Percentiles rank a stretch among this genome's conserved stretches.
These are phyloP conservation scores for Stephania japonica DNA, from an alignment of 164 flowering plant species.

Conservation along the genomic window DNA sequence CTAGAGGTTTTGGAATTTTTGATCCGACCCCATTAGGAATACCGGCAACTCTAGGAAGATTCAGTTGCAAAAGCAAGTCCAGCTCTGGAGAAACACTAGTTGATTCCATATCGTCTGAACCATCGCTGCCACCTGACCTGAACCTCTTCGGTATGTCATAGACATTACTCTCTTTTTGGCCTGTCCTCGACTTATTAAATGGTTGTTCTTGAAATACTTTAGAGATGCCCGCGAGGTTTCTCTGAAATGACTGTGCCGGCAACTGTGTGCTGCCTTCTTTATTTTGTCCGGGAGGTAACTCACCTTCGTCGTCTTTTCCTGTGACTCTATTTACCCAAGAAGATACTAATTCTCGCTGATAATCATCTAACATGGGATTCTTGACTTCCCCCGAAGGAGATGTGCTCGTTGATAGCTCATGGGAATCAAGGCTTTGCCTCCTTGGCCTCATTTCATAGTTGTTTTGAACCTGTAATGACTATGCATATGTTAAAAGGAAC, in stretches of 20 bases:
- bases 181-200: constrained; percentile 29
- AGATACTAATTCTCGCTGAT: constrained; percentile 49
- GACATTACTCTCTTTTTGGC: constrained; percentile 39
- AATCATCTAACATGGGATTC: constrained; percentile 42
- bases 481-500: neutral
- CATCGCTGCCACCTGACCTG: constrained; percentile 42
- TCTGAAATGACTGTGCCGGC: constrained; percentile 45
- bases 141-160: constrained; percentile 29
- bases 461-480: constrained; percentile 31
- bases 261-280: constrained; percentile 40
- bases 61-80: constrained; percentile 80
- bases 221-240: constrained; percentile 41
- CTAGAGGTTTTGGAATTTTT: constrained; percentile 41
- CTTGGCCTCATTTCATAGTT: constrained; percentile 43
- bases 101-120: constrained; percentile 71
- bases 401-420: constrained; percentile 54
- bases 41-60: constrained; percentile 47
- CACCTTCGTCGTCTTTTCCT: constrained; percentile 55
- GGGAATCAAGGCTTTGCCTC: constrained; percentile 56
- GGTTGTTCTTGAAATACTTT: constrained; percentile 45
- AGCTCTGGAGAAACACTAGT: constrained; percentile 89
- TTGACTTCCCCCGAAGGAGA: constrained; percentile 71
- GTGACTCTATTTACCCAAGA: constrained; percentile 94
- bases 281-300: constrained; percentile 36
- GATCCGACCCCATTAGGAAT: constrained; percentile 37